Evolutionary conservation across 176 grass and related monocot species (phyloP), one percentile per base, ranked within the genome.

Genomic region (Otatea glauca): DNA sequence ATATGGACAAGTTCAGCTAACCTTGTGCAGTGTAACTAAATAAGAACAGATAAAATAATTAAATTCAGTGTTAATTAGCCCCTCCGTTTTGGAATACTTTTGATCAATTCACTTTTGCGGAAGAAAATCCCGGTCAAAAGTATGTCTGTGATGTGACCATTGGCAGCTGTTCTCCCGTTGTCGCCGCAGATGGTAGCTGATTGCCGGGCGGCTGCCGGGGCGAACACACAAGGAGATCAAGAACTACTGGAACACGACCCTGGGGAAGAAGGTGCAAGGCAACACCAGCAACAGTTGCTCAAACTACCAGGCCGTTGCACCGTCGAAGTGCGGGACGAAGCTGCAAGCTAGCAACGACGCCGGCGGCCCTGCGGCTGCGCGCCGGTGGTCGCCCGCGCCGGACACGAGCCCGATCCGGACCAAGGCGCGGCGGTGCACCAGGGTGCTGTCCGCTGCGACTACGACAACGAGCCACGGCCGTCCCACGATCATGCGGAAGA

Each of bases 161-260:
- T 29, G 29, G 29, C 29, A 29, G 29, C 29, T 29, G 29, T 29
- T 29, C 29, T 29, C 29, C 29, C 29, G 29, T 29, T 29, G 29
- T 29, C 29, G 29, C 0, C 29, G 29, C 29, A 29, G 29, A 29
- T 29, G 29, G 29, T 29, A 0, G 29, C 29, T 29, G 29, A 29
- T 29, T 1, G 29, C 29, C 29, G 29, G 29, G 29, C 29, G 29
- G 29, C 29, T 29, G 29, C 29, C 29, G 29, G 39, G 81, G 76
- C 69, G 85, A 85, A 77, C 85, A 76, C 76, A 91, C 76, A 91
- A 91, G 65, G 89, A 91, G 35, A 91, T 88, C 64, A 91, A 91
- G 76, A 88, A 91, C 89, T 76, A 84, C 70, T 81, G 81, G 89
- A 91, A 84, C 85, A 91, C 76, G 21, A 91, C 85, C 4, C 76